These are phyloP conservation scores for Boletellus sp. DNA, from an alignment of 768 basidiomycete species.

Conservation along the genomic window DNA sequence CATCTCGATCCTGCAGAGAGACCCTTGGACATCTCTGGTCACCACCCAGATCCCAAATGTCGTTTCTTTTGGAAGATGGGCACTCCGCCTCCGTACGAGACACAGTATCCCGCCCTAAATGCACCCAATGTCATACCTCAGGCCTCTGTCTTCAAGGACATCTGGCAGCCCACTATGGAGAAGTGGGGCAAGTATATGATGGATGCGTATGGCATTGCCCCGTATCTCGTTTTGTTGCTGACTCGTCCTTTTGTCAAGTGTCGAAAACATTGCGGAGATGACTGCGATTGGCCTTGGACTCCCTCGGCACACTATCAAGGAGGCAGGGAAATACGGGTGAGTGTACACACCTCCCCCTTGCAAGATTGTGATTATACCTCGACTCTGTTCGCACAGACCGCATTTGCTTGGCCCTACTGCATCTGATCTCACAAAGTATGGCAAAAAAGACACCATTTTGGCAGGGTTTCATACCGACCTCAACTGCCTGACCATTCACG, in stretches of 20 bases:
- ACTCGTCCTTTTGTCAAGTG: slow-evolving; percentile 41
- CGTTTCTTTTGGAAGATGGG: slow-evolving; percentile 91
- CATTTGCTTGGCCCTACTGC: slow-evolving; percentile 93
- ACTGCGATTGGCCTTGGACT: slow-evolving; percentile 78
- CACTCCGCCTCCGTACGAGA: slow-evolving; percentile 69
- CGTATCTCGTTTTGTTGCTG: slow-evolving; percentile 4
- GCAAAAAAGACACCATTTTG: slow-evolving; percentile 75
- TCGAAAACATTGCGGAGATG: slow-evolving; percentile 87
- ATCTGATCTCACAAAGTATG: slow-evolving; percentile 81
- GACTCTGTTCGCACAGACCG: slow-evolving; percentile 42
- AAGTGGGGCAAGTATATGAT: slow-evolving; percentile 91
- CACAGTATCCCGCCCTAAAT: slow-evolving; percentile 71
- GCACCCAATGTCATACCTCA: slow-evolving; percentile 80
- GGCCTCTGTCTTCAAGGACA: slow-evolving; percentile 48
- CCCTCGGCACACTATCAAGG: slow-evolving; percentile 61
- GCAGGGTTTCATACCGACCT: slow-evolving; percentile 95
- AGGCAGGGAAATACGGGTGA: slow-evolving; percentile 84
- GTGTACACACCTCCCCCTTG: slow-evolving; percentile 17
- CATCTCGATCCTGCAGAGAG: slow-evolving; percentile 72
- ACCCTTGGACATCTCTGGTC: slow-evolving; percentile 78
- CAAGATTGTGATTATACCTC: neutral
- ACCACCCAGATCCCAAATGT: slow-evolving; percentile 90
- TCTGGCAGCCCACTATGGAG: slow-evolving; percentile 74
- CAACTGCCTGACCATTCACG: slow-evolving; percentile 91
- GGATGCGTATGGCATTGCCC: slow-evolving; percentile 56